Evolutionary conservation across 2,329 filamentous ascomycete species (phyloP).

Genomic region (Aspergillus neotritici): DNA sequence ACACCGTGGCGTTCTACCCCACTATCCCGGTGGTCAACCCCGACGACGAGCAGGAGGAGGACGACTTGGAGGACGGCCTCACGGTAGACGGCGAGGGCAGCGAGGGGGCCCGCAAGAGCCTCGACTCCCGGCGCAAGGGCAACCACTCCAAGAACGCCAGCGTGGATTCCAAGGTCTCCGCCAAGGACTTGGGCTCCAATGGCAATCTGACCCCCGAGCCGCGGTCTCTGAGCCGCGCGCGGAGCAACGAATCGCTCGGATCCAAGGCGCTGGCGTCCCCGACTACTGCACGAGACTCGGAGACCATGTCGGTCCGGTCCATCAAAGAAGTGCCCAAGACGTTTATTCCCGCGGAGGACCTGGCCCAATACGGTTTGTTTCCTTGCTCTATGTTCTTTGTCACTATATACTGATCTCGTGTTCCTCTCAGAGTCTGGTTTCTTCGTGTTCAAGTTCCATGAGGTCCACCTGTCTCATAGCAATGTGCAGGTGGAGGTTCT

Average conservation of each 20-base stretch:
- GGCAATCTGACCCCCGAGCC: too few relatives aligned
- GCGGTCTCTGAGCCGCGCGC: too few relatives aligned
- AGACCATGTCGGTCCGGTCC: conserved; percentile 42
- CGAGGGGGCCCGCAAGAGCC: conserved; percentile 23
- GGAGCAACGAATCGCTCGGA: too few relatives aligned
- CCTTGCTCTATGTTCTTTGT: not conserved
- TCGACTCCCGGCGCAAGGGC: conserved; percentile 24
- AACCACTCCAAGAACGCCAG: conserved; percentile 26
- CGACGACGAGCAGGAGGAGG: conserved; percentile 57
- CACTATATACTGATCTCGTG: not conserved
- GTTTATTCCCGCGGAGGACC: conserved; percentile 69
- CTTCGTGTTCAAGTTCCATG: conserved; percentile 88
- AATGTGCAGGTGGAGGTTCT: conserved; percentile 78
- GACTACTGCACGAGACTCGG: conserved; percentile 40
- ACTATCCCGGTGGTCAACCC: conserved; percentile 82
- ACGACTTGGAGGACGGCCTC: conserved; percentile 42
- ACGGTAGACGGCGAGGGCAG: conserved; percentile 15
- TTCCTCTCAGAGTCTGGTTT: conserved; percentile 68
- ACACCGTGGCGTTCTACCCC: conserved; percentile 84
- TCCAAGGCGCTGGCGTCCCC: conserved; percentile 4
- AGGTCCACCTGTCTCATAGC: conserved; percentile 72
- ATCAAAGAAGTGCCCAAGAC: conserved; percentile 65
- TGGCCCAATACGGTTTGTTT: conserved; percentile 65
- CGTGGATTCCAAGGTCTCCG: conserved; percentile 25
- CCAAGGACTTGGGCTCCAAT: not conserved